Conservation (phyloP, 2,329 filamentous ascomycete species). For the Leptoxyphium fumago region DNA sequence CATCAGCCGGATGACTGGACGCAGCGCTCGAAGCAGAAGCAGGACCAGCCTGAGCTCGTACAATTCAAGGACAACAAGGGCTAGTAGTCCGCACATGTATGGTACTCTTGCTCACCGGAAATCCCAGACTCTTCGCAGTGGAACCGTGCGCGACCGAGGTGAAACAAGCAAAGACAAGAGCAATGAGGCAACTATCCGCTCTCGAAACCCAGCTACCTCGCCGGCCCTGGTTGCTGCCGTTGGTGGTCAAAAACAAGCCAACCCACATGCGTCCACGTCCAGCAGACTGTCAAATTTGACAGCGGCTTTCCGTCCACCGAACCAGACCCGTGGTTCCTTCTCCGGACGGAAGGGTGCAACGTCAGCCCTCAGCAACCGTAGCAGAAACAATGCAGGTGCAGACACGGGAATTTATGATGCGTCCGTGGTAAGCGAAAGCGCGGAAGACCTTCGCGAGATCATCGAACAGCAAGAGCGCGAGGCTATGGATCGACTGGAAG, state of each 20-base stretch:
- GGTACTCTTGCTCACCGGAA: not conserved
- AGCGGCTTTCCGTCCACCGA: not conserved
- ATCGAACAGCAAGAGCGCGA: slow-evolving; percentile 66
- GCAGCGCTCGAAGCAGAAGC: slow-evolving; percentile 16
- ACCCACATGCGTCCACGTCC: slow-evolving; percentile 16
- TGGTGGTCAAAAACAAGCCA: not conserved
- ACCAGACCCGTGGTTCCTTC: slow-evolving; percentile 29
- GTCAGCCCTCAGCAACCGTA: slow-evolving; percentile 15
- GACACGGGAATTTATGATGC: slow-evolving; percentile 30
- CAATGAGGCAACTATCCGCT: not conserved
- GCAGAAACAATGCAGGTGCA: slow-evolving; percentile 5
- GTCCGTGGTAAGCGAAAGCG: slow-evolving; percentile 46
- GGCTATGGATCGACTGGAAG: slow-evolving; percentile 51
- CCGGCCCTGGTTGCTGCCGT: not conserved
- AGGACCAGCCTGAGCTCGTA: slow-evolving; percentile 25
- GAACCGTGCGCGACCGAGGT: not conserved
- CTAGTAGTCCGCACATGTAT: slow-evolving; percentile 41
- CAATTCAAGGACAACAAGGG: slow-evolving; percentile 43
- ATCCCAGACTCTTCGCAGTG: not conserved
- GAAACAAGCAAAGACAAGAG: not conserved
- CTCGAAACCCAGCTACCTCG: not conserved
- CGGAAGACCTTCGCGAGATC: slow-evolving; percentile 66
- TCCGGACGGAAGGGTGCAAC: slow-evolving; percentile 31
- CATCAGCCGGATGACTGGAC: slow-evolving; percentile 40
- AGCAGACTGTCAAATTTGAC: slow-evolving; percentile 23